Conservation (phyloP, 257 asterid species). For the Knoxia roxburghii region DNA sequence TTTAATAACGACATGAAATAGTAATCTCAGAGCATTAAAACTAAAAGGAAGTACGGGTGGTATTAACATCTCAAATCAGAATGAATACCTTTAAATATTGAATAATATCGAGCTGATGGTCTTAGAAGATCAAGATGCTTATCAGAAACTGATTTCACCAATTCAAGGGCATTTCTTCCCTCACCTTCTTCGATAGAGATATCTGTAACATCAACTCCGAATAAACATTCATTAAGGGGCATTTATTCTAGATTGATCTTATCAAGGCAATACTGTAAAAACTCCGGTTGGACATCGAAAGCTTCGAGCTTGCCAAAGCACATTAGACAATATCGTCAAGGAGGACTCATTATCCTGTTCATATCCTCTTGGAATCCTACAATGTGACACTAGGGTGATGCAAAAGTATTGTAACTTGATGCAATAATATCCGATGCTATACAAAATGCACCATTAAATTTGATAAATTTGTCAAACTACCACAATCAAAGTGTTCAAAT, state of each 20-base stretch:
- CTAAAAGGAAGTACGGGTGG: background rate
- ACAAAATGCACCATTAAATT: background rate
- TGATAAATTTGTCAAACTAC: background rate
- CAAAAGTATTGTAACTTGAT: no score
- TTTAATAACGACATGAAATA: no score
- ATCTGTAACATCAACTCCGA: slow-evolving; percentile 66
- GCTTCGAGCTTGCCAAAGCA: background rate
- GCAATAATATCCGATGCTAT: background rate
- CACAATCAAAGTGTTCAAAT: background rate
- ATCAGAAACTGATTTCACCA: slow-evolving; percentile 77
- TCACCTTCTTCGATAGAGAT: slow-evolving; percentile 69
- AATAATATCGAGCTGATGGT: slow-evolving; percentile 82
- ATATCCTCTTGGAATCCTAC: background rate
- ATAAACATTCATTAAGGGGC: slow-evolving; percentile 25
- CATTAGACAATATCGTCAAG: no score
- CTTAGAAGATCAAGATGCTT: slow-evolving; percentile 96
- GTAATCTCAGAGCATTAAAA: no score
- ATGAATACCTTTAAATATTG: slow-evolving; percentile 69
- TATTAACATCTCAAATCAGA: slow-evolving; percentile 14
- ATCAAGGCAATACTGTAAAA: background rate
- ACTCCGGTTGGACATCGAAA: background rate
- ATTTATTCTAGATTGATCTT: background rate
- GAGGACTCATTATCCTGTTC: background rate
- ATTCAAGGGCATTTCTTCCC: slow-evolving; percentile 59
- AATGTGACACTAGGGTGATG: background rate